Percentiles rank a stretch among this genome's conserved stretches.
These are phyloP conservation scores for Candida anglica DNA, from an alignment of 805 yeast species.

Conservation along the genomic window DNA sequence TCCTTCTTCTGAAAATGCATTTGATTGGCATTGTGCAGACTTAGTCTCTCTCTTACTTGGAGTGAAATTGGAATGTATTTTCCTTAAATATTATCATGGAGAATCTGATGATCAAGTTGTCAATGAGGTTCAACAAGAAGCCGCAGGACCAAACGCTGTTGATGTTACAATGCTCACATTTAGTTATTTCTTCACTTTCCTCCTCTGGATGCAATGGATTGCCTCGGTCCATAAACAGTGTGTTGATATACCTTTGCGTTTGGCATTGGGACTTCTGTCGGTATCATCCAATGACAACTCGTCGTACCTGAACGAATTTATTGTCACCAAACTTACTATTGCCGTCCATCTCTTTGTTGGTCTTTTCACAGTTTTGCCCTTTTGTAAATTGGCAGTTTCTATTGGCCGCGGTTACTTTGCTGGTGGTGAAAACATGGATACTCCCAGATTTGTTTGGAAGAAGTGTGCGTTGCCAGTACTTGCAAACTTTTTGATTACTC, in stretches of 20 bases:
- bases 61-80: slow-evolving; percentile 9
- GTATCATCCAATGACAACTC: neutral
- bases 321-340: slow-evolving; percentile 6
- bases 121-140: slow-evolving; percentile 10
- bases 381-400: neutral
- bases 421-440: neutral
- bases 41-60: slow-evolving; percentile 10
- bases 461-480: slow-evolving; percentile 9
- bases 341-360: slow-evolving; percentile 13
- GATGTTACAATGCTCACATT: neutral
- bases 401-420: neutral
- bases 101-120: slow-evolving; percentile 5
- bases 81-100: slow-evolving; percentile 4
- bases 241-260: slow-evolving; percentile 16
- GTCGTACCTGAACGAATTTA: slow-evolving; percentile 1
- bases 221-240: slow-evolving; percentile 15
- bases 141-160: neutral
- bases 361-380: slow-evolving; percentile 18
- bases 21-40: neutral
- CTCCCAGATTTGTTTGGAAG: slow-evolving; percentile 1
- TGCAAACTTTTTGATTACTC: slow-evolving; percentile 10
- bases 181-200: neutral
- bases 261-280: slow-evolving; percentile 4
- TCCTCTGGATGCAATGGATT: slow-evolving; percentile 17
- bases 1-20: neutral